phyloP scores from a whole-genome alignment of 345 rosid genomes.

The Garcia nutans region DNA sequence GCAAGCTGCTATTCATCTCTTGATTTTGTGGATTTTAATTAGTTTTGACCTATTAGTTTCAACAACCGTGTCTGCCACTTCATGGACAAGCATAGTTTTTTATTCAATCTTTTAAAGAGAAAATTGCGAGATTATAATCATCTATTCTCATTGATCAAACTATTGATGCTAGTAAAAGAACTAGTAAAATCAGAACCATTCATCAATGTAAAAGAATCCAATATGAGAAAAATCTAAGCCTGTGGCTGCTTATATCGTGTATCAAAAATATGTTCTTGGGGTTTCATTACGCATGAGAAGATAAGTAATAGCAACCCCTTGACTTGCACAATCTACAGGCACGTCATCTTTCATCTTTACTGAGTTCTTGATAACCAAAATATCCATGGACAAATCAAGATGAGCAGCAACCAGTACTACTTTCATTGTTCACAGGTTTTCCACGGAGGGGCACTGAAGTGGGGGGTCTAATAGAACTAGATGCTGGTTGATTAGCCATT shows the following conservation, averaged over 20 bases:
- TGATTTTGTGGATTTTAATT: too few species aligned
- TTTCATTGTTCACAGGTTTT: constrained; percentile 86
- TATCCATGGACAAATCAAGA: constrained; percentile 33
- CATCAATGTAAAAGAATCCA: background rate
- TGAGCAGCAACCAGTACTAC: constrained; percentile 76
- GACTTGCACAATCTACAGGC: background rate
- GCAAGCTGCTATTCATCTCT: background rate
- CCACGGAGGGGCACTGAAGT: constrained; percentile 81
- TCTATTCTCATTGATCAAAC: background rate
- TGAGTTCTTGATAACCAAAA: background rate
- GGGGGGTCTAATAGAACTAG: constrained; percentile 67
- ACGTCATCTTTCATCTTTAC: background rate
- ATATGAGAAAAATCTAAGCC: background rate
- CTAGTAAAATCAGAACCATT: background rate
- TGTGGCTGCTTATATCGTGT: background rate
- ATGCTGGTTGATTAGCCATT: constrained; percentile 90
- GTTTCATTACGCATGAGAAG: background rate
- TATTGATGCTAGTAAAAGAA: background rate
- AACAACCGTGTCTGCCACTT: too few species aligned
- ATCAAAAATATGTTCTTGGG: background rate
- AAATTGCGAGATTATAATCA: too few species aligned
- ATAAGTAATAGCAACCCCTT: background rate
- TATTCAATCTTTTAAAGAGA: background rate
- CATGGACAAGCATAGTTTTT: background rate
- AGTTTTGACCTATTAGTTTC: too few species aligned